Evolutionary conservation across 352 stramenopile genomes (phyloP), one percentile per base, ranked within the genome.

Genomic region (Phytophthora podocarpi): DNA sequence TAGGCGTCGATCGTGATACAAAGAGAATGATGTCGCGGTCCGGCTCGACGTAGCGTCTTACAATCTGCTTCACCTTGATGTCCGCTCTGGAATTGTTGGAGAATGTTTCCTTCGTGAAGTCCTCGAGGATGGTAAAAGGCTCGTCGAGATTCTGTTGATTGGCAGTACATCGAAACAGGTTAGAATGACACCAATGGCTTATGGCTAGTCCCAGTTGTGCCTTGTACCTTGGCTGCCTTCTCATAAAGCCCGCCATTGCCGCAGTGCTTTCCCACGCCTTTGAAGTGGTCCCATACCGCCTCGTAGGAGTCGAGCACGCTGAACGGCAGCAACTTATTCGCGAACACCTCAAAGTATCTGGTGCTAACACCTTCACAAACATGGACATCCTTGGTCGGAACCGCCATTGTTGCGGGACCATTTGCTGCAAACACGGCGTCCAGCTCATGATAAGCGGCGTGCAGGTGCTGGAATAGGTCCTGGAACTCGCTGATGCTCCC

Each of bases 401-500:
- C 30, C 1, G 62, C 50, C 40, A 65, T 64, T 12, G 48, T 34
- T 8, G 50, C 39, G 8, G 72, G 36, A 13, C 62, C 52, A 16
- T 41, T 75, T 10, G 55, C 41, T 16, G 56, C 61, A 32, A 78
- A 77, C 2, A 80, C 68, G 2, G 64, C 40, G 16, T 80, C 68
- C 3, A 78, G 37, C 39, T 80, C 72, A 9, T 57, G 59, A 23
- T 67, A 64, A 5, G 60, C 66, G n/a, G 36, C 48, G 4, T 78
- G 59, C 13, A 80, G 47, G 2, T 72, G 64, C 11, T 61, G 55
- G 16, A 78, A 72, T 32, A 80, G 56, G 6, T 63, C 65, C 15
- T 71, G 59, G 31, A 78, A 75, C 28, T 78, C 70, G 18, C 41
- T 42, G 18, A 72, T 65, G 13, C 78, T 61, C 9, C 58, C 59